Percentiles rank a stretch among this genome's conserved stretches.
Conservation (phyloP, 495 filamentous ascomycete genomes). For the Hapsidospora chrysogenum region DNA sequence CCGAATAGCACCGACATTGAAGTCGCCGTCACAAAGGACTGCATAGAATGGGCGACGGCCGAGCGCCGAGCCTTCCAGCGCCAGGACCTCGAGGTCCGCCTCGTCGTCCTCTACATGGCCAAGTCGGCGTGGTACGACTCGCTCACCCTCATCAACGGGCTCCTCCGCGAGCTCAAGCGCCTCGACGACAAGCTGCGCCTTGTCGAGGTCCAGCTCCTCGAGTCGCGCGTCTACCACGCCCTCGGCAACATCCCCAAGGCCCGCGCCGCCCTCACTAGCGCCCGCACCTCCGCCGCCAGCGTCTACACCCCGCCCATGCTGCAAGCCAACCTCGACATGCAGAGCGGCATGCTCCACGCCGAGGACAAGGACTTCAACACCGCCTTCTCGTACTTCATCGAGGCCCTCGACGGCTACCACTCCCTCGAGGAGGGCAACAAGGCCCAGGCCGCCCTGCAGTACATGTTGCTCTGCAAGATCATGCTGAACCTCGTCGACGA, state of each 20-base stretch:
- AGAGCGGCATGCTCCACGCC: constrained; percentile 94
- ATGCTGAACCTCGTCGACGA: constrained; percentile 96
- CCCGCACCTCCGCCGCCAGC: constrained; percentile 83
- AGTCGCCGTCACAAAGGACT: constrained; percentile 84
- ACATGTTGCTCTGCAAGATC: constrained; percentile 99
- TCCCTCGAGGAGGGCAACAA: constrained; percentile 72
- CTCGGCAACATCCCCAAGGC: constrained; percentile 93
- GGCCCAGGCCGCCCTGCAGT: constrained; percentile 86
- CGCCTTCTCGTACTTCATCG: constrained; percentile 96
- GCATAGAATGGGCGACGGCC: constrained; percentile 96
- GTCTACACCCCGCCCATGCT: constrained; percentile 93
- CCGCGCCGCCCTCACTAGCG: constrained; percentile 84
- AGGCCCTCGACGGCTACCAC: constrained; percentile 93
- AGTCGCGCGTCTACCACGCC: constrained; percentile 93
- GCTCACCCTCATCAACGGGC: constrained; percentile 84
- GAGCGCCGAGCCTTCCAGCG: constrained; percentile 89
- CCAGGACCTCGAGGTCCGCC: constrained; percentile 92
- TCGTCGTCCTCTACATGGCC: constrained; percentile 85
- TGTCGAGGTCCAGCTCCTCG: constrained; percentile 96
- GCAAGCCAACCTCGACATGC: constrained; percentile 95
- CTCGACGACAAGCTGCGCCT: constrained; percentile 96
- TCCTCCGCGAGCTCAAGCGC: constrained; percentile 90
- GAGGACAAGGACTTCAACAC: constrained; percentile 99
- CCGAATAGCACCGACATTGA: constrained; percentile 88
- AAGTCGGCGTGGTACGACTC: constrained; percentile 95